A percentile compares a stretch with the other conserved stretches of the same genome.
Evolutionary conservation across 2,329 filamentous ascomycete species (phyloP).

Genomic region (Ascochyta rabiei): DNA sequence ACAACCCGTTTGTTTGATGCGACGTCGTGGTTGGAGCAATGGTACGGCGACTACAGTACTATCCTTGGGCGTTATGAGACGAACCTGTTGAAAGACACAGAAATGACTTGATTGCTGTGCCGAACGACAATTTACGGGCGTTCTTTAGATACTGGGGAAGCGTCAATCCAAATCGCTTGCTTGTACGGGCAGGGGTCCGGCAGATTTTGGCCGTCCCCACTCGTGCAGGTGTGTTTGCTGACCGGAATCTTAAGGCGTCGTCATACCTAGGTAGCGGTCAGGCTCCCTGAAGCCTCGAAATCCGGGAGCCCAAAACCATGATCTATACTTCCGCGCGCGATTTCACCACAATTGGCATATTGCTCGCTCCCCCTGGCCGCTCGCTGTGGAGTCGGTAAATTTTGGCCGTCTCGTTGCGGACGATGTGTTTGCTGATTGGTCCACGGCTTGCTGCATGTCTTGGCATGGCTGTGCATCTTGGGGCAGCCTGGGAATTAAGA

Average conservation of each 20-base stretch:
- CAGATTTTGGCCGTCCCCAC: conserved; percentile 14
- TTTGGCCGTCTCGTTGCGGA: conserved; percentile 24
- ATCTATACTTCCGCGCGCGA: not conserved
- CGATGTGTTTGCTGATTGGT: conserved; percentile 10
- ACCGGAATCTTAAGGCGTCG: not conserved
- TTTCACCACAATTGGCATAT: not conserved
- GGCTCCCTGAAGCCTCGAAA: not conserved
- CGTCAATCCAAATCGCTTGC: not conserved
- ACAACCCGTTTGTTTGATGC: conserved; percentile 37
- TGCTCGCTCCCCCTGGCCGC: not conserved
- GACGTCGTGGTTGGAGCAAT: conserved; percentile 34
- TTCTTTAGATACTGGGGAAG: not conserved
- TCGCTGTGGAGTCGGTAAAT: conserved; percentile 20
- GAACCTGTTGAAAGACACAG: conserved; percentile 12
- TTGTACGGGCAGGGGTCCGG: not conserved
- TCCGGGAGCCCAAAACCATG: not conserved
- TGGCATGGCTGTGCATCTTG: conserved; percentile 14
- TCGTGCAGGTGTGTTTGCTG: not conserved
- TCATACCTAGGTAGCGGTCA: not conserved
- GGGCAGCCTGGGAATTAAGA: not conserved
- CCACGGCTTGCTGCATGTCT: not conserved
- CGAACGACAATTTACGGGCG: not conserved
- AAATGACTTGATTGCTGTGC: not conserved
- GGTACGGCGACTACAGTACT: conserved; percentile 32
- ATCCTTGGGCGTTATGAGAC: conserved; percentile 34